Conservation (phyloP, 495 filamentous ascomycete genomes). For the Cetradonia linearis region DNA sequence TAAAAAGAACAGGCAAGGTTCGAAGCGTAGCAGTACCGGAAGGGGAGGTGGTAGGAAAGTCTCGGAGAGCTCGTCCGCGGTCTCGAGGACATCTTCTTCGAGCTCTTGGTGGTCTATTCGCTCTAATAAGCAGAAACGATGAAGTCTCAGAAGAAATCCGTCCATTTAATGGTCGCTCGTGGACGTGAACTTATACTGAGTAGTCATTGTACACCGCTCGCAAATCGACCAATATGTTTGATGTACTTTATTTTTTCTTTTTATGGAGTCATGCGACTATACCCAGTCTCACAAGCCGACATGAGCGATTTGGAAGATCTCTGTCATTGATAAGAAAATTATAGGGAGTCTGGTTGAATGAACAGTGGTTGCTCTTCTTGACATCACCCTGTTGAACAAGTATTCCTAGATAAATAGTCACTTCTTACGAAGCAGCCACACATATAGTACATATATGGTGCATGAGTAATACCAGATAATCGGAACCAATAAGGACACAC, state of each 20-base stretch:
- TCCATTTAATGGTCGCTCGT: neutral
- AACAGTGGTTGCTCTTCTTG: neutral
- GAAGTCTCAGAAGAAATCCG: neutral
- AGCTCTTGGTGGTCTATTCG: constrained; percentile 6
- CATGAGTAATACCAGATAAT: no score
- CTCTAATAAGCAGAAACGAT: neutral
- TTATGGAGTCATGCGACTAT: neutral
- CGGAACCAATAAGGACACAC: no score
- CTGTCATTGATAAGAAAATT: neutral
- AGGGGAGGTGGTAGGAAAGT: neutral
- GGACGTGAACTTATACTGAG: neutral
- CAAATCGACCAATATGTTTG: neutral
- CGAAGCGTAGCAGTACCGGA: constrained; percentile 7
- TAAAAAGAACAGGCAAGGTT: constrained; percentile 1
- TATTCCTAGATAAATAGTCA: neutral
- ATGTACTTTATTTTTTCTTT: neutral
- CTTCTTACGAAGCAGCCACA: neutral
- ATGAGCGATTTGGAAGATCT: neutral
- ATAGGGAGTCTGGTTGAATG: neutral
- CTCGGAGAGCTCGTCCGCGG: neutral
- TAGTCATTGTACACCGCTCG: neutral
- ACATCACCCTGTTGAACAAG: neutral
- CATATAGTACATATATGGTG: no score
- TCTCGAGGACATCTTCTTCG: constrained; percentile 5
- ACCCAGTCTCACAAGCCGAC: neutral